Base-by-base conservation (phyloP, 139 green algal genomes). In the Coelastrella sp. region DNA sequence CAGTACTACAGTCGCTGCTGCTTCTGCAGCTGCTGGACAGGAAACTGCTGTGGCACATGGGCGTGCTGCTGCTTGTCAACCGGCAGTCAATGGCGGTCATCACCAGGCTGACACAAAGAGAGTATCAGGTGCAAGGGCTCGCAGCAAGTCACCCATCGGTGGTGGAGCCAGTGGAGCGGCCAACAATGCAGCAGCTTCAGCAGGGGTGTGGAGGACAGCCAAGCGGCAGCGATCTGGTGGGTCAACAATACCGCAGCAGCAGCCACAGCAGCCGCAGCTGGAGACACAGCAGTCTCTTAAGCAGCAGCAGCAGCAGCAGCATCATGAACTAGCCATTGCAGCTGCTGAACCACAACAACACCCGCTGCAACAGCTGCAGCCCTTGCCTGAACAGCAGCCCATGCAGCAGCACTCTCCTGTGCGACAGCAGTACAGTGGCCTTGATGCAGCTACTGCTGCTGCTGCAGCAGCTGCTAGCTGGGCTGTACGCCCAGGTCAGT, bases 221-320 rank as follows among this genome's bases (percentile, higher is more conserved):
- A 81, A 81, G 30, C 73, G 73, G 21, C 73, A 68, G 50, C 48
- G 73, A 1, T 66, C 73, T 48, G 73, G 73, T 2, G 73, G 48
- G 3, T 4, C 11, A 32, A 32, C 73, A 48, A 35, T 53, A 30
- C 48, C 67, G 73, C 73, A 81, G 73, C 73, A 40, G 41, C 41
- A 43, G 23, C 40, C 19, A 27, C 38, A 76, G 34, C 67, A 43
- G 45, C 48, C 35, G 48, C 50, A 51, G 48, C 48, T 68, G 32
- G n/a, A 30, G 3, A 60, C 48, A 34, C 6, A 53, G n/a, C n/a
- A n/a, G n/a, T n/a, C n/a, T n/a, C n/a, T 30, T 43, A 64, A 30
- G 25, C 32, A 27, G 48, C 1, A 80, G 43, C 67, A 76, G 8
- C 72, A 80, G 45, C 72, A 68, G 73, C 48, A 51, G 13, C 48